Evolutionary conservation across 177 flowering plant species (phyloP).

Genomic region (Vitis hybrid): DNA sequence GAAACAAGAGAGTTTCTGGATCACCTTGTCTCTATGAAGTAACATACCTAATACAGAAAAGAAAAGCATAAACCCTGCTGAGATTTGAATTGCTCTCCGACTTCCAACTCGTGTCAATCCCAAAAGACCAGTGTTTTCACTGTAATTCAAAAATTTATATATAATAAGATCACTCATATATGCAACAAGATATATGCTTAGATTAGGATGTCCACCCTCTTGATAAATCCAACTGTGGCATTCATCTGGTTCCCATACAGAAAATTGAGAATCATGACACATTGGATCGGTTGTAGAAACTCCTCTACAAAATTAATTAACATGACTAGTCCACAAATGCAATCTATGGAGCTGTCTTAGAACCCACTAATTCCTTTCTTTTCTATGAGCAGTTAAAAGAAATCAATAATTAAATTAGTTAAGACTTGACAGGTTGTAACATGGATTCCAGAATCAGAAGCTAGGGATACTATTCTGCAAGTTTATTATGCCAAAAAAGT

Average conservation of each 20-base stretch:
- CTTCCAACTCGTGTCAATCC: conserved; percentile 71
- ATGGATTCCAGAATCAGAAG: not conserved
- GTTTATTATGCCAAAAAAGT: not conserved
- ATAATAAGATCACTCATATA: not conserved
- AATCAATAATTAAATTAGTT: not conserved
- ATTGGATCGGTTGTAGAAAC: not conserved
- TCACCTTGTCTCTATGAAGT: not conserved
- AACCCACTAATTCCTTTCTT: too few relatives aligned
- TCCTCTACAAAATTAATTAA: too few relatives aligned
- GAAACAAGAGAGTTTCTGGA: not conserved
- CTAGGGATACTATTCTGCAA: not conserved
- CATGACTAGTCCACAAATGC: too few relatives aligned
- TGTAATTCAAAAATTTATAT: conserved; percentile 8
- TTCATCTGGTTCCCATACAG: not conserved
- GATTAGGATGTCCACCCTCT: not conserved
- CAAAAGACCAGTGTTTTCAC: conserved; percentile 77
- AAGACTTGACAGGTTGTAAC: not conserved
- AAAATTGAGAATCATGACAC: not conserved
- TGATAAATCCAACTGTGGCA: not conserved
- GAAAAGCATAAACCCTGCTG: conserved; percentile 71
- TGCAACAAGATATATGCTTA: not conserved
- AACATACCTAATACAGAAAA: conserved; percentile 62
- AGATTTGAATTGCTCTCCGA: conserved; percentile 60
- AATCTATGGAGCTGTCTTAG: too few relatives aligned
- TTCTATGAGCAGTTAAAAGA: not conserved